phyloP scores from a whole-genome alignment of 1,284 basidiomycete species.

The Leccinum huronense region DNA sequence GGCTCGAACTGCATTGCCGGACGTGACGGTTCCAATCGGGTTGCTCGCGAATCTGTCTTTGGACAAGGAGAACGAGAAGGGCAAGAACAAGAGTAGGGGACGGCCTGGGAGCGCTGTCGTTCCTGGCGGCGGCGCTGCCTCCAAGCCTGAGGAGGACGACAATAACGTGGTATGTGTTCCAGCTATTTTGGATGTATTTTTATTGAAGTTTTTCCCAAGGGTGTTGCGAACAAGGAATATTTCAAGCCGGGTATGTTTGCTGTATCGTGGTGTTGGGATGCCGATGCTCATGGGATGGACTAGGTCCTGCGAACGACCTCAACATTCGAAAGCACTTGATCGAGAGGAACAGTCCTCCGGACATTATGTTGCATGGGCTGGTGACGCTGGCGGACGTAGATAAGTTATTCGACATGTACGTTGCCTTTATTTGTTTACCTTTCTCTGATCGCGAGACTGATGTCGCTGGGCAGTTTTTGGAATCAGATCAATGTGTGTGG shows the following conservation, averaged over 20 bases:
- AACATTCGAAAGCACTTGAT: constrained; percentile 69
- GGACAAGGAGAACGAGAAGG: constrained; percentile 46
- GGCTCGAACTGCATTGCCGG: constrained; percentile 54
- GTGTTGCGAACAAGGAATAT: constrained; percentile 79
- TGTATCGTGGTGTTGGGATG: neutral
- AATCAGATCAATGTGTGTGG: constrained; percentile 62
- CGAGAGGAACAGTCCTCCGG: constrained; percentile 77
- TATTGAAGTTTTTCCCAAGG: constrained; percentile 33
- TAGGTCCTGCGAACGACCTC: constrained; percentile 70
- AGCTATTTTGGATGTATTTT: neutral
- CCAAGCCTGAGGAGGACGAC: constrained; percentile 47
- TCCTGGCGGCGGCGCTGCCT: constrained; percentile 9
- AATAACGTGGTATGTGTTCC: constrained; percentile 57
- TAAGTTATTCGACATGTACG: constrained; percentile 79
- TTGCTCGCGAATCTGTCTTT: constrained; percentile 70
- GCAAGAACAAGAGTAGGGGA: constrained; percentile 35
- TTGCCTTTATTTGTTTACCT: constrained; percentile 14
- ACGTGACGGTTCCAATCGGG: constrained; percentile 68
- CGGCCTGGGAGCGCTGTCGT: constrained; percentile 14
- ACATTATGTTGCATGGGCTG: constrained; percentile 78
- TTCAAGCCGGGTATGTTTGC: constrained; percentile 66
- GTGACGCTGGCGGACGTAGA: constrained; percentile 81
- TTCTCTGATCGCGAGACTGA: constrained; percentile 10
- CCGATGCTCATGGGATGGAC: neutral
- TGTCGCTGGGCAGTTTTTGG: constrained; percentile 52